Evolutionary conservation across 2,329 filamentous ascomycete species (phyloP).

Genomic region (Fusarium lyarnte): DNA sequence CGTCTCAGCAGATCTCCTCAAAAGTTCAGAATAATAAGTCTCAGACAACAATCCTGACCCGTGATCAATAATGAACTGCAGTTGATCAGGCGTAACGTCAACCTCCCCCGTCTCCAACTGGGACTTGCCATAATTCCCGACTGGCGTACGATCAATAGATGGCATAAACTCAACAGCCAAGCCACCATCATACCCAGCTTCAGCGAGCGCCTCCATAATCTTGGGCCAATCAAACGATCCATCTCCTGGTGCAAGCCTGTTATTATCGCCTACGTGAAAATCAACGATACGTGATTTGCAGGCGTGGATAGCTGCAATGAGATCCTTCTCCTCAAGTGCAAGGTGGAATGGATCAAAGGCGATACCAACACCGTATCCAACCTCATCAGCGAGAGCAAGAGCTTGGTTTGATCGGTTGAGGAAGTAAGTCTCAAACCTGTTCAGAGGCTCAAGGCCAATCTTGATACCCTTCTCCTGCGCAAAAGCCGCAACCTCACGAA

Average conservation of each 20-base stretch:
- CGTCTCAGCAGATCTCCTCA: slow-evolving; percentile 17
- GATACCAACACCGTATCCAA: slow-evolving; percentile 20
- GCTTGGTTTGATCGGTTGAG: slow-evolving; percentile 33
- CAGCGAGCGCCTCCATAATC: slow-evolving; percentile 13
- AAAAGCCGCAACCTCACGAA: slow-evolving; percentile 23
- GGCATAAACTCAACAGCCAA: slow-evolving; percentile 35
- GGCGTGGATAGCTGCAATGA: slow-evolving; percentile 16
- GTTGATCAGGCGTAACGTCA: slow-evolving; percentile 19
- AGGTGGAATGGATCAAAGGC: slow-evolving; percentile 34
- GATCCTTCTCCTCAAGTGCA: slow-evolving; percentile 26
- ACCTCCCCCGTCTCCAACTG: slow-evolving; percentile 18
- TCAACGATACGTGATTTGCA: slow-evolving; percentile 21
- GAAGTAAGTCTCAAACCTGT: slow-evolving; percentile 39
- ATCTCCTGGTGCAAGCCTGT: slow-evolving; percentile 26
- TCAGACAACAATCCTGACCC: slow-evolving; percentile 24
- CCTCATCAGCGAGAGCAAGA: slow-evolving; percentile 29
- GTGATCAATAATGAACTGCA: slow-evolving; percentile 34
- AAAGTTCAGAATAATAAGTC: slow-evolving; percentile 18
- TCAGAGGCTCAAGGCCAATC: slow-evolving; percentile 33
- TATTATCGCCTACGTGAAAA: slow-evolving; percentile 32
- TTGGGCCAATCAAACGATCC: slow-evolving; percentile 28
- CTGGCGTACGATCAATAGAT: slow-evolving; percentile 27
- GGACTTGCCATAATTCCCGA: slow-evolving; percentile 10
- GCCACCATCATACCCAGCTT: slow-evolving; percentile 21
- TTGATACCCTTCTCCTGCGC: slow-evolving; percentile 15